Conservation (phyloP, 2,329 filamentous ascomycete species). For the Epichloe hybrida region DNA sequence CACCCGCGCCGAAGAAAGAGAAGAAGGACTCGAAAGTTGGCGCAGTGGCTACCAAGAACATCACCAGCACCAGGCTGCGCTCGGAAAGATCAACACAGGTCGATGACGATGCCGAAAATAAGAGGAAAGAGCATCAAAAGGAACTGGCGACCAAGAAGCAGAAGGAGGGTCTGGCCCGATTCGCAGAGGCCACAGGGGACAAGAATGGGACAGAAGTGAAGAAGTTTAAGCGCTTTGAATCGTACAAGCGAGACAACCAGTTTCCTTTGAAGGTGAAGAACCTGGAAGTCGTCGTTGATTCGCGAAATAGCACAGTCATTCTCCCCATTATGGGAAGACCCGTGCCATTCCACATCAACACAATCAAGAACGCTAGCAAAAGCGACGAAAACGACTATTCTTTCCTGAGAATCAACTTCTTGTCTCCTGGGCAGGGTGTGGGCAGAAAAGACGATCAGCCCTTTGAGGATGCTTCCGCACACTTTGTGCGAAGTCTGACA, state of each 20-base stretch:
- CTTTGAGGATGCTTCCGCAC: slow-evolving; percentile 89
- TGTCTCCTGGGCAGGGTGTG: slow-evolving; percentile 93
- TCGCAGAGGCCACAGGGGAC: slow-evolving; percentile 70
- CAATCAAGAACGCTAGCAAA: slow-evolving; percentile 98
- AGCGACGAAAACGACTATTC: slow-evolving; percentile 91
- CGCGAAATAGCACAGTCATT: slow-evolving; percentile 79
- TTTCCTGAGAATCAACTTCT: slow-evolving; percentile 90
- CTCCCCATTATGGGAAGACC: slow-evolving; percentile 95
- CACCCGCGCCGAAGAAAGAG: slow-evolving; percentile 77
- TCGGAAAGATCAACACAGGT: slow-evolving; percentile 80
- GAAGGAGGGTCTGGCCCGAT: slow-evolving; percentile 71
- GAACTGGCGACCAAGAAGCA: slow-evolving; percentile 80
- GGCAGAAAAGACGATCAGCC: slow-evolving; percentile 95
- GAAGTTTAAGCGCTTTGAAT: slow-evolving; percentile 98
- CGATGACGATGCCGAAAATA: slow-evolving; percentile 80
- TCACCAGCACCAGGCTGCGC: slow-evolving; percentile 82
- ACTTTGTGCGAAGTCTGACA: slow-evolving; percentile 91
- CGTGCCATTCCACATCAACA: slow-evolving; percentile 93
- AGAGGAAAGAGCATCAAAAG: slow-evolving; percentile 82
- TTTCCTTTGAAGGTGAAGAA: slow-evolving; percentile 73
- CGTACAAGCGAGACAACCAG: slow-evolving; percentile 95
- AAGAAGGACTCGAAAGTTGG: slow-evolving; percentile 74
- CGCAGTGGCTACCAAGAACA: slow-evolving; percentile 86
- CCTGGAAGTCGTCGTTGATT: slow-evolving; percentile 78
- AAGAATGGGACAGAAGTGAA: slow-evolving; percentile 88